Conservation (phyloP, 1,284 basidiomycete species). For the Gomphus sp. region DNA sequence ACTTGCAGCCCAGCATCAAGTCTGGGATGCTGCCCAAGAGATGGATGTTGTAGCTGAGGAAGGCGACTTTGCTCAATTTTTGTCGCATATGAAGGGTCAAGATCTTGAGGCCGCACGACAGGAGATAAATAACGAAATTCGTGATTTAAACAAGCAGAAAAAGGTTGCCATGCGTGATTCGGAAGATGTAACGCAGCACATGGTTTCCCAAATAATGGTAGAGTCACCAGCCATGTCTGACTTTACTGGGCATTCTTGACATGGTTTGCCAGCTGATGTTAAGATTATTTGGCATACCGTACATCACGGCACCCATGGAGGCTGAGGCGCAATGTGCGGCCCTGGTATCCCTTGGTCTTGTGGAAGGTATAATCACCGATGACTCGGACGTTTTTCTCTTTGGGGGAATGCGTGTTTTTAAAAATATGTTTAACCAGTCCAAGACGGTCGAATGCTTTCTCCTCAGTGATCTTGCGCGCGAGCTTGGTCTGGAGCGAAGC, state of each 20-base stretch:
- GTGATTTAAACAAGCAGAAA: conserved; percentile 69
- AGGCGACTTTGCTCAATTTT: conserved; percentile 84
- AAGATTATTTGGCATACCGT: conserved; percentile 93
- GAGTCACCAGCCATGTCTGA: conserved; percentile 13
- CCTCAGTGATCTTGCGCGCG: conserved; percentile 75
- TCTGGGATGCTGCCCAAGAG: conserved; percentile 69
- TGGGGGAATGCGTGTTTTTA: conserved; percentile 87
- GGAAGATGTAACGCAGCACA: conserved; percentile 91
- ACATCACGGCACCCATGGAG: conserved; percentile 98
- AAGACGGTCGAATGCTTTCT: conserved; percentile 98
- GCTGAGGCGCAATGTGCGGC: conserved; percentile 98
- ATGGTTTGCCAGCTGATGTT: conserved; percentile 56
- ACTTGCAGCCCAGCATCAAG: conserved; percentile 21
- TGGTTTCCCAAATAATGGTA: conserved; percentile 95
- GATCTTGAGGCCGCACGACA: conserved; percentile 72
- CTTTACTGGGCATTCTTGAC: neutral
- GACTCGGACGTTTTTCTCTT: conserved; percentile 99
- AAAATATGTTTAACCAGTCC: conserved; percentile 99
- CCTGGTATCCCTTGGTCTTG: conserved; percentile 76
- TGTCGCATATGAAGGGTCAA: conserved; percentile 82
- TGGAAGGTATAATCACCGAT: conserved; percentile 98
- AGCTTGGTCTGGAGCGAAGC: conserved; percentile 82
- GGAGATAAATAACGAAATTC: conserved; percentile 92
- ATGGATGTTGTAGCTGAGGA: conserved; percentile 80
- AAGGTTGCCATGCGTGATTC: conserved; percentile 89